Base-by-base conservation (phyloP, 129 eudicot species). In the Solidago caesia region DNA sequence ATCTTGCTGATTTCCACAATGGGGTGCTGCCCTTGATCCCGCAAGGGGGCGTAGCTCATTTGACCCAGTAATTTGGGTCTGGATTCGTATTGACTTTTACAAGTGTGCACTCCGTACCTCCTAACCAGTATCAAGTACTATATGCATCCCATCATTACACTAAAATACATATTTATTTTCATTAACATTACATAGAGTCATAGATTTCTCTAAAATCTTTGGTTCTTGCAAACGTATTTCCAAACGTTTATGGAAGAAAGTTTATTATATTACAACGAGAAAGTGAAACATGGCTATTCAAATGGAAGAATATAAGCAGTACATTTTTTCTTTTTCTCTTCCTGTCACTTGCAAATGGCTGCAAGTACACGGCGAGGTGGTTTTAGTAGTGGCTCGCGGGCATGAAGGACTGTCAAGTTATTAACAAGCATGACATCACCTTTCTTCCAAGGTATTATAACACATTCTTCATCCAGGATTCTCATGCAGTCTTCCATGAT, bases 381-480 rank as follows among this genome's bases (percentile, higher is more conserved):
- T 8, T 45, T 76, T 25, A 76, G 55, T 4, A 76, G 14, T 3
- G 74, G 74, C 12, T 26, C 6, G 5, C 73, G 73, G 15, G 42
- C 11, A 2, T 66, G 80, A 57, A 76, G 73, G 1, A 67, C 80
- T 45, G 6, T 68, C 21, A 46, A 39, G 43, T 67, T 76, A 27
- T 76, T 57, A 49, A 67, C n/a, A 27, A 66, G 66, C 51, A 76
- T 44, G 44, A 76, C 33, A 33, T 76, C 74, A 45, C 80, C 74
- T 67, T 76, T 76, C 49, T 67, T 57, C 80, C 80, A 76, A 55
- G 68, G 74, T 67, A 67, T 67, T 2, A 27, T 45, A 67, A 67
- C 80, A 66, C 74, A 16, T 15, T 76, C 73, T 45, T 76, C 80
- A 5, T 76, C 68, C 74, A 76, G 0, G 21, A 76, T 76, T 21